Base-by-base conservation (phyloP, 768 basidiomycete species). In the Ramaria rubella region DNA sequence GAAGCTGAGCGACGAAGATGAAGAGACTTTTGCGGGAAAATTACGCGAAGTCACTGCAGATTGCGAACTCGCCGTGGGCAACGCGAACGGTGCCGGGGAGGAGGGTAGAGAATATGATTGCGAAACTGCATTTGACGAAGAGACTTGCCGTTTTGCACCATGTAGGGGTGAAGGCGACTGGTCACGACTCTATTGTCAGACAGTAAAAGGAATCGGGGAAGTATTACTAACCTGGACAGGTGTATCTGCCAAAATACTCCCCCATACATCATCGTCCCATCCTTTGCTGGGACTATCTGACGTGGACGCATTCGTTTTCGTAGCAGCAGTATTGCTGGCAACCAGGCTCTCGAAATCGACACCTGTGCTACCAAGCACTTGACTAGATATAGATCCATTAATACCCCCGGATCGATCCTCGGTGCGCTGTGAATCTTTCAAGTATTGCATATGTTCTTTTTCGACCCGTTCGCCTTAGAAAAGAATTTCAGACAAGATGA, bases 311-410 rank as follows among this genome's bases (percentile, higher is more conserved):
- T 2, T 19, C 23, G 40, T 68, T 15, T 50, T 24, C 26, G 51
- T 31, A 26, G 30, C 21, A 33, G 58, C 21, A 7, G 73, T 64
- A 12, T 72, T 71, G 52, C 73, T n/a, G n/a, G n/a, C 68, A 3
- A 95, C 90, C 1, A 95, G 76, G 54, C 82, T 90, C 68, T 87
- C 93, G 63, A 99, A 99, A 65, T 96, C 86, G 17, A 92, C 75
- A 19, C 78, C 77, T 77, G n/a, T 23, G 19, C 73, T 70, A 38
- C 76, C 29, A 66, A 55, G 66, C 61, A 60, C 67, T 51, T 23
- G 68, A 61, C 23, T 67, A 62, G 56, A 45, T 4, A 70, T 63
- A 15, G 67, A 67, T 60, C 64, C 62, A 63, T 78, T 75, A 17
- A 68, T 59, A 3, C 77, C 69, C 2, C 77, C 73, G 40, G 83